Evolutionary conservation across 306 rosid genomes (phyloP), one percentile per base, ranked within the genome.

Genomic region (Boehmeria nivea): DNA sequence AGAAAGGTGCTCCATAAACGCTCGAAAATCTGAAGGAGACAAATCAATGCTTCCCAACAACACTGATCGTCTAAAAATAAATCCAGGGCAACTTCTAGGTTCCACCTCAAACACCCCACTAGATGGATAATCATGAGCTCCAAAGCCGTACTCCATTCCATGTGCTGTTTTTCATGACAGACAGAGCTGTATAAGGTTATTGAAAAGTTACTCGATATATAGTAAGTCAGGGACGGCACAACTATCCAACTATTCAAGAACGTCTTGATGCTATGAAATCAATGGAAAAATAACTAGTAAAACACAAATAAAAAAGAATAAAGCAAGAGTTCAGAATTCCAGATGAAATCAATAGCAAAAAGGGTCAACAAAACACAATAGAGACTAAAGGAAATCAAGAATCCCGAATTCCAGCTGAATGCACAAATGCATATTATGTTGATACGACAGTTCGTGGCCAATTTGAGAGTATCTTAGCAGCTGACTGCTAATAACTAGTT

Each of bases 41-140:
- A 93, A 67, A 61, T 85, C 76, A 27, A 88, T 85, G 81, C 80
- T 85, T 46, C 99, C 99, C 66, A 93, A 69, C 67, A 85, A 68
- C 53, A 93, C 59, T 8, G 96, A 85, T 54, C 61, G 76, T 75
- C 99, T 81, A 66, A 87, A 93, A 77, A 85, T 79, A 78, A 85
- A 87, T 78, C 95, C 99, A 25, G 96, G 95, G 67, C 96, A 93
- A 77, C 82, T 85, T 78, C 74, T 87, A 61, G 96, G 96, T 68
- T 93, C 99, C 39, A 85, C 95, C 94, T 88, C 88, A 74, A 87
- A 93, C 61, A 93, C 84, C 54, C 99, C 96, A 75, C 96, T 93
- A 11, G 84, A 59, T 25, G 96, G 65, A 62, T 73, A 87, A 61
- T 93, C 96, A 42, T 93, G 99, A 61, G 95, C 96, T 70, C 96